These are phyloP conservation scores for Tremella fuciformis DNA, from an alignment of 768 basidiomycete genomes.

Conservation along the genomic window DNA sequence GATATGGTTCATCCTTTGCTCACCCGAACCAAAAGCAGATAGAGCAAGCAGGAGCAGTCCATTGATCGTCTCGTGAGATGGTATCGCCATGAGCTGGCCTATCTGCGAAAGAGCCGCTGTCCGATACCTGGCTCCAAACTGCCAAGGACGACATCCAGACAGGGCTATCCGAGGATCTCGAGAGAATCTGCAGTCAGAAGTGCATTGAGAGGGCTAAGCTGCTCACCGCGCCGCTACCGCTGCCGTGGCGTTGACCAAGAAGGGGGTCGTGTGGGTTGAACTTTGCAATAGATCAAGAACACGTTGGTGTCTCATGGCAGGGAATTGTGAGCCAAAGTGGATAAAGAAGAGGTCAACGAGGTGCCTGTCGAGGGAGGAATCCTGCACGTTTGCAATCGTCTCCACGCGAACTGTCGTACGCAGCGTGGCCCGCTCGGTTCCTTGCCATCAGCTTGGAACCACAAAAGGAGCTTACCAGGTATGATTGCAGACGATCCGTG, in stretches of 20 bases:
- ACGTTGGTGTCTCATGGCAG: background rate
- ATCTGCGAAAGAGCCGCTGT: background rate
- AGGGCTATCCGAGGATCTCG: slow-evolving; percentile 5
- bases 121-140: background rate
- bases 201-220: background rate
- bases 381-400: background rate
- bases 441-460: background rate
- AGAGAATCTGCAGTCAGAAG: background rate
- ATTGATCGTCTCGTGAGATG: background rate
- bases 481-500: background rate
- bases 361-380: background rate
- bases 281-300: background rate
- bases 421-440: background rate
- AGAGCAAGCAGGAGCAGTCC: background rate
- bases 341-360: background rate
- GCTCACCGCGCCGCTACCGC: background rate
- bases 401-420: background rate
- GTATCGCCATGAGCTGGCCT: slow-evolving; percentile 1
- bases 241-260: background rate
- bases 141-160: background rate
- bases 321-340: slow-evolving; percentile 5
- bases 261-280: background rate
- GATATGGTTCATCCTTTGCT: background rate
- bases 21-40: background rate
- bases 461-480: background rate